phyloP scores from a whole-genome alignment of 345 rosid species.

The Turnera subulata region DNA sequence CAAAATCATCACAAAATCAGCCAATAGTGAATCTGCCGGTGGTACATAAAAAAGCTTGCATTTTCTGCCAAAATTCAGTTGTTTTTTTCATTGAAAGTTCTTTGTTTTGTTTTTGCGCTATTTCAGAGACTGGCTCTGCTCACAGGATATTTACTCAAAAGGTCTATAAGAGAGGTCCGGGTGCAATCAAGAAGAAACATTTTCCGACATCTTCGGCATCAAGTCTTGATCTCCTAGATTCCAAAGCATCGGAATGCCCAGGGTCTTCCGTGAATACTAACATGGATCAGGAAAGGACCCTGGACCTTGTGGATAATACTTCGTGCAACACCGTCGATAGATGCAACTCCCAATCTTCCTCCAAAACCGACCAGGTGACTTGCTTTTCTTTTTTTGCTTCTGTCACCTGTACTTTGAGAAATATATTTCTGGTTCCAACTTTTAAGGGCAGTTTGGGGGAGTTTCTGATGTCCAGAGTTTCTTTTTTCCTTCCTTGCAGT shows the following conservation, averaged over 20 bases:
- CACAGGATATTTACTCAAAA: slow-evolving; percentile 6
- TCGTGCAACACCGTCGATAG: neutral
- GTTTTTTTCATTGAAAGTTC: neutral
- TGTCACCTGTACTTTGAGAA: neutral
- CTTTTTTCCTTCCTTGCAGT: slow-evolving; percentile 30
- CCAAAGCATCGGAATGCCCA: slow-evolving; percentile 15
- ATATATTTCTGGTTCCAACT: neutral
- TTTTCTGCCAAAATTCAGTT: neutral
- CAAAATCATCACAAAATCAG: slow-evolving; percentile 45
- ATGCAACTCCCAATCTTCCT: slow-evolving; percentile 17
- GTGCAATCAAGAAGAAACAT: slow-evolving; percentile 21
- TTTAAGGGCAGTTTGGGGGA: neutral
- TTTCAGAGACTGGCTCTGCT: slow-evolving; percentile 22
- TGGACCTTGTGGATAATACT: slow-evolving; percentile 8
- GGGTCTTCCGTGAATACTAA: slow-evolving; percentile 8
- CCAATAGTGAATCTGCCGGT: slow-evolving; percentile 18
- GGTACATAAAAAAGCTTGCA: slow-evolving; percentile 30
- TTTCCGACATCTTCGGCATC: slow-evolving; percentile 23
- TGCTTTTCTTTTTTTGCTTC: neutral
- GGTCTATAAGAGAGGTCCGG: slow-evolving; percentile 24
- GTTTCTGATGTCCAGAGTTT: neutral
- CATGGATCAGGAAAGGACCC: slow-evolving; percentile 10
- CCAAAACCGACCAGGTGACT: slow-evolving; percentile 33
- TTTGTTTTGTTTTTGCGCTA: neutral
- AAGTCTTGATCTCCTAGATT: slow-evolving; percentile 19